phyloP scores from a whole-genome alignment of 73 alveolate species.

The Symbiodinium natans region DNA sequence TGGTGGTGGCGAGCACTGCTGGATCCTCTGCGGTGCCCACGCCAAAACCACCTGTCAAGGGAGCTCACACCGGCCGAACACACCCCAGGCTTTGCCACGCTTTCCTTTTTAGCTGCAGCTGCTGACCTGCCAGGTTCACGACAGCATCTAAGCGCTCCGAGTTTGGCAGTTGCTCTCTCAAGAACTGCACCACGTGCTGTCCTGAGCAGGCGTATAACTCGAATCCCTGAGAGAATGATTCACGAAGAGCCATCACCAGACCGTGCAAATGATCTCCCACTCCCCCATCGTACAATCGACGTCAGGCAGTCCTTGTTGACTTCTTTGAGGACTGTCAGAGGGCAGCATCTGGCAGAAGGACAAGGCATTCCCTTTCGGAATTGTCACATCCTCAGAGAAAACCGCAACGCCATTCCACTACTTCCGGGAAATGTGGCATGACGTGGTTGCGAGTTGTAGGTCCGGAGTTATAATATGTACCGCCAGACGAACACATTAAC shows the following conservation, averaged over 20 bases:
- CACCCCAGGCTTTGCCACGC: no score
- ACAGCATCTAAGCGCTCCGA: conserved; percentile 56
- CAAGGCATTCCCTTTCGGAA: conserved; percentile 17
- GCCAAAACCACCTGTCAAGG: conserved; percentile 92
- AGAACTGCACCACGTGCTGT: neutral
- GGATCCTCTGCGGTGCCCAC: conserved; percentile 86
- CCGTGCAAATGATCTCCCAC: neutral
- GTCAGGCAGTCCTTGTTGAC: conserved; percentile 7
- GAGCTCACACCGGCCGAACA: no score
- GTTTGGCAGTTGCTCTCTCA: neutral
- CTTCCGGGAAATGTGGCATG: no score
- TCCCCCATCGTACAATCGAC: no score
- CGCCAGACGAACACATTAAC: no score
- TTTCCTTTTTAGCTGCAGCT: no score
- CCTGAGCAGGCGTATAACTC: neutral
- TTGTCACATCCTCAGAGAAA: conserved; percentile 14
- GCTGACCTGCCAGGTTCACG: conserved; percentile 74
- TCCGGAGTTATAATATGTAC: no score
- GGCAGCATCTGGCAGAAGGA: conserved; percentile 77
- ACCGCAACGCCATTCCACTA: no score
- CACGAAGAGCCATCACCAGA: neutral
- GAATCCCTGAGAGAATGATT: neutral
- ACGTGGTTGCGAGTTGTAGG: no score
- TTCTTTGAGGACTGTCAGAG: conserved; percentile 17
- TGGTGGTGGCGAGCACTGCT: conserved; percentile 40